A percentile compares a stretch with the other conserved stretches of the same genome.
phyloP scores from a whole-genome alignment of 106 monocot species.

The Dactylorhiza incarnata region DNA sequence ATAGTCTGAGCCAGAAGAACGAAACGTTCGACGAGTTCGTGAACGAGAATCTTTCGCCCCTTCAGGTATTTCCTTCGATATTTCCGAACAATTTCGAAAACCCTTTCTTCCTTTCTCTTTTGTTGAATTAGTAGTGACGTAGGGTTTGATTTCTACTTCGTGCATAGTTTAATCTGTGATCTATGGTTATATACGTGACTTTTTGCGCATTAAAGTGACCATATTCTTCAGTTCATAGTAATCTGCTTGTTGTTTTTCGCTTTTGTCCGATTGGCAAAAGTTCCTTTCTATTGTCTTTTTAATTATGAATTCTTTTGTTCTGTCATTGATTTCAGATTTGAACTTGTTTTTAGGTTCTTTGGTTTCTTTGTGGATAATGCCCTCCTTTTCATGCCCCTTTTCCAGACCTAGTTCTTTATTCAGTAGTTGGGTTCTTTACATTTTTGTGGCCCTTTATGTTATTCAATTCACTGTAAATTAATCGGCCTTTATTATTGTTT shows the following conservation, averaged over 20 bases:
- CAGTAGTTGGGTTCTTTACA: background rate
- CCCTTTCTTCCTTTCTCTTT: background rate
- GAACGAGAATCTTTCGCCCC: constrained; percentile 42
- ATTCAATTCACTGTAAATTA: background rate
- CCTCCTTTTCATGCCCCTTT: background rate
- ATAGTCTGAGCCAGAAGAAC: constrained; percentile 30
- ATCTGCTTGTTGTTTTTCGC: background rate
- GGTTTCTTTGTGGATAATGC: background rate
- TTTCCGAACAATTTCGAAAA: background rate
- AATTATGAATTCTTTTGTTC: background rate
- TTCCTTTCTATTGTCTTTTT: background rate
- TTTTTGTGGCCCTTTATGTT: background rate
- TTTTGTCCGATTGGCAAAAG: background rate
- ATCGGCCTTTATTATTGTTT: too few species aligned
- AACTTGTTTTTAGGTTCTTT: background rate
- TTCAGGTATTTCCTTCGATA: constrained; percentile 32
- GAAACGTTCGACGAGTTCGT: constrained; percentile 34
- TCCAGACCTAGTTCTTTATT: background rate
- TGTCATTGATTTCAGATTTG: background rate
- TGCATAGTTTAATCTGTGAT: background rate
- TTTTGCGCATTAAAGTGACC: background rate
- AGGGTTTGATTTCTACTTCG: background rate
- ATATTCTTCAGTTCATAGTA: background rate
- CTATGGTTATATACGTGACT: background rate
- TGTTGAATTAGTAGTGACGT: background rate